phyloP scores from a whole-genome alignment of 2,329 filamentous ascomycete genomes.

The Trichoderma guizhouense region DNA sequence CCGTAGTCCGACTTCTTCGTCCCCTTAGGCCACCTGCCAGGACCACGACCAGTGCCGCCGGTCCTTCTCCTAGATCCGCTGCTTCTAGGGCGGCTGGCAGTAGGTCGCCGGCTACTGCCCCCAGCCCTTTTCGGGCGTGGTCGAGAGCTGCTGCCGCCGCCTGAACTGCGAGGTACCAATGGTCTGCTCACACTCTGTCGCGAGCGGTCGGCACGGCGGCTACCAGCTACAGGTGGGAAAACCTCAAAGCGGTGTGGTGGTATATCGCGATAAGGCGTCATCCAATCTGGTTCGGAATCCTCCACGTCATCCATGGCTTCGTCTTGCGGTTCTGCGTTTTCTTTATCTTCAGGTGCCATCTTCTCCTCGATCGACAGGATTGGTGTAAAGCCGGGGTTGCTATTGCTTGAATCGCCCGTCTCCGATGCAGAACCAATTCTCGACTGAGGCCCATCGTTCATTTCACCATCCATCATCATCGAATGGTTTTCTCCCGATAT shows the following conservation, averaged over 20 bases:
- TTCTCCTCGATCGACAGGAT: constrained; percentile 34
- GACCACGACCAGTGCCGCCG: constrained; percentile 62
- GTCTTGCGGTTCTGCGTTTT: constrained; percentile 27
- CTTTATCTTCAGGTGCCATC: constrained; percentile 32
- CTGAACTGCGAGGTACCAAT: constrained; percentile 30
- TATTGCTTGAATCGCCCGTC: background rate
- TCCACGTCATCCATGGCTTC: constrained; percentile 28
- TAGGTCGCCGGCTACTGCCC: constrained; percentile 30
- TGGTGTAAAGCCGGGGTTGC: constrained; percentile 18
- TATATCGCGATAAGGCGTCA: constrained; percentile 52
- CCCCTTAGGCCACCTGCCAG: constrained; percentile 64
- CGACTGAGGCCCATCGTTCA: constrained; percentile 15
- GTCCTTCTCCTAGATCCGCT: constrained; percentile 50
- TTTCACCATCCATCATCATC: constrained; percentile 26
- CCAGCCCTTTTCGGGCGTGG: constrained; percentile 41
- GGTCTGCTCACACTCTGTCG: constrained; percentile 42
- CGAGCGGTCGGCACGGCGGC: constrained; percentile 47
- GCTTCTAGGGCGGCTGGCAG: constrained; percentile 40
- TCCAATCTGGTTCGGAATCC: constrained; percentile 41
- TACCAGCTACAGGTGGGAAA: constrained; percentile 61
- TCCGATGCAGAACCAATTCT: constrained; percentile 9
- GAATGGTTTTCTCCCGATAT: constrained; percentile 19
- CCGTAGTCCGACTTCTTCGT: constrained; percentile 67
- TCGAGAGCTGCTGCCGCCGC: constrained; percentile 32
- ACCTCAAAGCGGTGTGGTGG: constrained; percentile 73